phyloP scores from a whole-genome alignment of 1,139 yeast species.

The Suzukiozyma palmioleophila region DNA sequence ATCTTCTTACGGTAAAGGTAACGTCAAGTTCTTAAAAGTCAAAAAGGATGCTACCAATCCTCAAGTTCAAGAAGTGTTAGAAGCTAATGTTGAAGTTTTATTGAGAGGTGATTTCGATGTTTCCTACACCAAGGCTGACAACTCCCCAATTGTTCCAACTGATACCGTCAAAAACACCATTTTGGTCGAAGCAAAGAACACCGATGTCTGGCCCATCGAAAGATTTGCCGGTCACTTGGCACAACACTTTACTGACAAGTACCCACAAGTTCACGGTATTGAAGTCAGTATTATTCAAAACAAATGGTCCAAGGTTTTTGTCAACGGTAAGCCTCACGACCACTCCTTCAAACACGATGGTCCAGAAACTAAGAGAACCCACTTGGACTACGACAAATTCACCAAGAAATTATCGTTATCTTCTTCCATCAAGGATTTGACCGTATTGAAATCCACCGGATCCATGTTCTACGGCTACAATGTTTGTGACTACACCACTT shows the following conservation, averaged over 20 bases:
- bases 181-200: slow-evolving; percentile 72
- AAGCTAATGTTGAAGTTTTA: slow-evolving; percentile 73
- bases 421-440: slow-evolving; percentile 78
- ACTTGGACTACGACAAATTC: slow-evolving; percentile 47
- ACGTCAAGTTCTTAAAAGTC: slow-evolving; percentile 86
- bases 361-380: slow-evolving; percentile 66
- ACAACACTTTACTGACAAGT: slow-evolving; percentile 71
- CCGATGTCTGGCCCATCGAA: slow-evolving; percentile 87
- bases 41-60: slow-evolving; percentile 71
- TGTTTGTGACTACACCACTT: slow-evolving; percentile 83
- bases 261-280: slow-evolving; percentile 69
- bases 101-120: slow-evolving; percentile 73
- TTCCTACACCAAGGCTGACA: slow-evolving; percentile 84
- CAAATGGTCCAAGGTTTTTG: slow-evolving; percentile 68
- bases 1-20: slow-evolving; percentile 84
- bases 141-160: slow-evolving; percentile 85
- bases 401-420: slow-evolving; percentile 49
- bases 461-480: slow-evolving; percentile 88
- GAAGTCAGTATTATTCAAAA: slow-evolving; percentile 65
- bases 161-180: slow-evolving; percentile 92
- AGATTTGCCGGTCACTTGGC: slow-evolving; percentile 83
- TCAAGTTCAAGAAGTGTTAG: slow-evolving; percentile 71
- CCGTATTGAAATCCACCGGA: slow-evolving; percentile 89
- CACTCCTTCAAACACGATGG: slow-evolving; percentile 87
- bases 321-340: slow-evolving; percentile 66